Conservation (phyloP, 2,329 filamentous ascomycete genomes). For the Epichloe elymi region DNA sequence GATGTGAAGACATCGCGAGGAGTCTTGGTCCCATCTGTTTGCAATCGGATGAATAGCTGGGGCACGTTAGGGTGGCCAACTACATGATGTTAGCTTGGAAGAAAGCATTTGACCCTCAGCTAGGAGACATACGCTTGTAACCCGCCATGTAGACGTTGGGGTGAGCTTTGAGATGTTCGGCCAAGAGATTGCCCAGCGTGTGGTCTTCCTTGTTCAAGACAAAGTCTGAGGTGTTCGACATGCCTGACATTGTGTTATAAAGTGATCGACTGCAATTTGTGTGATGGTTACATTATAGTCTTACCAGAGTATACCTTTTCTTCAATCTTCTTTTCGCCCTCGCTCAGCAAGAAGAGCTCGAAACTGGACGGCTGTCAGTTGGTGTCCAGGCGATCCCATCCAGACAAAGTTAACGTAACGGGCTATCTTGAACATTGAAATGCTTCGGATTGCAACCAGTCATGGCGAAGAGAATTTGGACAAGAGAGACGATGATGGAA, state of each 20-base stretch:
- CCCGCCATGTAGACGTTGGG: constrained; percentile 78
- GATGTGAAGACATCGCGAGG: constrained; percentile 80
- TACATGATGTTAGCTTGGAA: constrained; percentile 6
- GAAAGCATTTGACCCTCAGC: constrained; percentile 13
- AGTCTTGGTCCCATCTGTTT: constrained; percentile 78
- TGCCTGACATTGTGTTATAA: constrained; percentile 33
- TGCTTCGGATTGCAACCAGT: constrained; percentile 26
- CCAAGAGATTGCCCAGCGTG: constrained; percentile 82
- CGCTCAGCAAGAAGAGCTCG: constrained; percentile 78
- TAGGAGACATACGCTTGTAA: constrained; percentile 59
- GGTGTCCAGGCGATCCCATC: neutral
- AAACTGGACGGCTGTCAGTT: constrained; percentile 45
- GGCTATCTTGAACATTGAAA: constrained; percentile 23
- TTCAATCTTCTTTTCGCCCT: constrained; percentile 88
- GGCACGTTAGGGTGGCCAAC: constrained; percentile 49
- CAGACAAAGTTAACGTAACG: constrained; percentile 16
- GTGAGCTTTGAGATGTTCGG: constrained; percentile 72
- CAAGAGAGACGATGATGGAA: neutral
- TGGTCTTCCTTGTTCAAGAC: constrained; percentile 94
- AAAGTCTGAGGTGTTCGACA: constrained; percentile 92
- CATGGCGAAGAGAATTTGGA: constrained; percentile 12
- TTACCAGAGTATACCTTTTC: constrained; percentile 79
- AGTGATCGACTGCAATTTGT: neutral
- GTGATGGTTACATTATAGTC: constrained; percentile 13
- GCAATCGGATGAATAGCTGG: constrained; percentile 60